Conservation (phyloP, 164 flowering plant species). For the Stephania yunnanensis region DNA sequence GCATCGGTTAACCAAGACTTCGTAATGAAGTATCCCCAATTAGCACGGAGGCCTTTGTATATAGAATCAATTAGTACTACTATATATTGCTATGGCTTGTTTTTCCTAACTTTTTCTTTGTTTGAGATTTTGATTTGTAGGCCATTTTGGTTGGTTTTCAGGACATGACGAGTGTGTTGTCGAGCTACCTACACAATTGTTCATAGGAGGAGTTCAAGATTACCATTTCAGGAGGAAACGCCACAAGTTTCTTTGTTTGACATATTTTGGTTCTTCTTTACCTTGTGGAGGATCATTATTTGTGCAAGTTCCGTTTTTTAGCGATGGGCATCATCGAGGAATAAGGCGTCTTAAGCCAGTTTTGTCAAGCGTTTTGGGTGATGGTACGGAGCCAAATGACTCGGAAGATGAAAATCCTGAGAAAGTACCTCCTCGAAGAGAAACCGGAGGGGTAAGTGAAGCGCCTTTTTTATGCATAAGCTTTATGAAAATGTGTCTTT, state of each 20-base stretch:
- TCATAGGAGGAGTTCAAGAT: slow-evolving; percentile 25
- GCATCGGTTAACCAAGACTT: too few relatives aligned
- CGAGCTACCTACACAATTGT: slow-evolving; percentile 35
- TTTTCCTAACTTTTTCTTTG: background rate
- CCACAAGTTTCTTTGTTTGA: slow-evolving; percentile 23
- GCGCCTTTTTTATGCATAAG: background rate
- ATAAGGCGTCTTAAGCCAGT: slow-evolving; percentile 22
- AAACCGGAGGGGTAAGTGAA: slow-evolving; percentile 31
- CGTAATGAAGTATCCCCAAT: too few relatives aligned
- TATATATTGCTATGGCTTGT: background rate
- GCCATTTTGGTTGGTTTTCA: slow-evolving; percentile 21
- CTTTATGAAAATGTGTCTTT: background rate
- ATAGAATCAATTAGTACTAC: background rate
- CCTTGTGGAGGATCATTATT: slow-evolving; percentile 20
- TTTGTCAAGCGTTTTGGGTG: slow-evolving; percentile 31
- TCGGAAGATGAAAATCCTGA: slow-evolving; percentile 32
- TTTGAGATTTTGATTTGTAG: background rate
- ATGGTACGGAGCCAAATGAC: slow-evolving; percentile 33
- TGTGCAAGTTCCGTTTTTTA: slow-evolving; percentile 20
- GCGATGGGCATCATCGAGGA: slow-evolving; percentile 15
- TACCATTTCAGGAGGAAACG: slow-evolving; percentile 19
- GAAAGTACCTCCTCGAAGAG: slow-evolving; percentile 24
- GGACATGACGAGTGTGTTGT: slow-evolving; percentile 41
- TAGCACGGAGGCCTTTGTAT: too few relatives aligned
- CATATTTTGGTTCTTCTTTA: slow-evolving; percentile 18